These are phyloP conservation scores for Trichothecium roseum DNA, from an alignment of 2,329 filamentous ascomycete genomes.

Conservation along the genomic window DNA sequence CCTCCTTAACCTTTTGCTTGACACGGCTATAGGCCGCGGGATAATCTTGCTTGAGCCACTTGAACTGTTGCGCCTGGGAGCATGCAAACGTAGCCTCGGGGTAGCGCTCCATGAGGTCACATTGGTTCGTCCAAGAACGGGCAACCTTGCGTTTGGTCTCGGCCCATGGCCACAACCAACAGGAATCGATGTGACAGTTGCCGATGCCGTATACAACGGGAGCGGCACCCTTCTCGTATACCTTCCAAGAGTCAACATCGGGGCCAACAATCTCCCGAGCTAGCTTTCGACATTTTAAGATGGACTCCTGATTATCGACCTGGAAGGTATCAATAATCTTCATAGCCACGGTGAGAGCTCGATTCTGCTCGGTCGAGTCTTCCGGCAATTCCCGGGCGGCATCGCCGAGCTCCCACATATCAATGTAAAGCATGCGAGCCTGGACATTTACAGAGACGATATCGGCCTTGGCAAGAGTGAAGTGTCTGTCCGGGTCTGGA, in stretches of 20 bases:
- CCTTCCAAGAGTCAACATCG: conserved; percentile 68
- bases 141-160: conserved; percentile 96
- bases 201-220: conserved; percentile 82
- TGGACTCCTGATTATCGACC: conserved; percentile 65
- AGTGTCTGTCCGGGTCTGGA: conserved; percentile 76
- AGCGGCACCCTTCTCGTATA: conserved; percentile 67
- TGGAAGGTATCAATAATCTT: conserved; percentile 86
- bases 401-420: conserved; percentile 94
- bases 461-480: conserved; percentile 63
- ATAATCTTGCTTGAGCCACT: conserved; percentile 89
- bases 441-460: conserved; percentile 84
- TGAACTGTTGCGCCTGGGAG: conserved; percentile 94
- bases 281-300: conserved; percentile 71
- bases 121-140: conserved; percentile 94
- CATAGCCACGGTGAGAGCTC: conserved; percentile 74
- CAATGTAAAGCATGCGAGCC: conserved; percentile 73
- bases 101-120: conserved; percentile 88
- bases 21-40: conserved; percentile 84
- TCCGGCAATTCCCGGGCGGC: conserved; percentile 83
- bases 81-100: conserved; percentile 87
- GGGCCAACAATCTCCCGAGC: conserved; percentile 74
- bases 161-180: conserved; percentile 97
- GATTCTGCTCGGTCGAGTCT: conserved; percentile 81
- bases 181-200: conserved; percentile 96
- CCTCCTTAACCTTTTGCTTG: conserved; percentile 81